phyloP scores from a whole-genome alignment of 495 filamentous ascomycete species.

The Hypoxylon rickii region DNA sequence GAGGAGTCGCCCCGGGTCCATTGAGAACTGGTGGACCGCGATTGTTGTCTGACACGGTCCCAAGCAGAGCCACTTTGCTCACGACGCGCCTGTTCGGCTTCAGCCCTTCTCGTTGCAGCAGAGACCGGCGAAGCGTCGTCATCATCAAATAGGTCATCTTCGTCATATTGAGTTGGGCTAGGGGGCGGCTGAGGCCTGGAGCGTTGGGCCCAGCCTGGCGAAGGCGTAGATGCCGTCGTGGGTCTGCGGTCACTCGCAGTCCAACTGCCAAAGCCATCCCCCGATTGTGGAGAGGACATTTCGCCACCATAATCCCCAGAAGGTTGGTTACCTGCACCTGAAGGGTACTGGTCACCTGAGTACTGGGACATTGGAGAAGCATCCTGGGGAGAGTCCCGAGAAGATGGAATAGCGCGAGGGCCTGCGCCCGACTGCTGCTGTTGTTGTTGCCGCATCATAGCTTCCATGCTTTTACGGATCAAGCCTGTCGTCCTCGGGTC shows the following conservation, averaged over 20 bases:
- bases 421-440: background rate
- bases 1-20: constrained; percentile 36
- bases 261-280: background rate
- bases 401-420: background rate
- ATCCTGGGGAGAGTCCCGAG: background rate
- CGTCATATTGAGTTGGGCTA: constrained; percentile 26
- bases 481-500: constrained; percentile 11
- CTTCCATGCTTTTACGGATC: too few species aligned
- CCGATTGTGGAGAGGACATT: constrained; percentile 1
- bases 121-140: constrained; percentile 47
- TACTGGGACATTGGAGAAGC: background rate
- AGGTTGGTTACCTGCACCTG: constrained; percentile 3
- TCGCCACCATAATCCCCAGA: constrained; percentile 6
- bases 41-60: constrained; percentile 45
- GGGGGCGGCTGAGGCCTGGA: constrained; percentile 2
- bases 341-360: background rate
- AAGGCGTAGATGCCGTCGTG: constrained; percentile 4
- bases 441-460: too few species aligned
- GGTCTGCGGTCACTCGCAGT: background rate
- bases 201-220: constrained; percentile 10
- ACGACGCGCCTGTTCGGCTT: constrained; percentile 2
- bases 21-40: constrained; percentile 26
- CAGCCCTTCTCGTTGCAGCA: constrained; percentile 22
- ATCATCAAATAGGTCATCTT: constrained; percentile 40
- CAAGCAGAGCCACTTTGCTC: constrained; percentile 39